Conservation (phyloP, 2,329 filamentous ascomycete genomes). For the Cercospora sp. region DNA sequence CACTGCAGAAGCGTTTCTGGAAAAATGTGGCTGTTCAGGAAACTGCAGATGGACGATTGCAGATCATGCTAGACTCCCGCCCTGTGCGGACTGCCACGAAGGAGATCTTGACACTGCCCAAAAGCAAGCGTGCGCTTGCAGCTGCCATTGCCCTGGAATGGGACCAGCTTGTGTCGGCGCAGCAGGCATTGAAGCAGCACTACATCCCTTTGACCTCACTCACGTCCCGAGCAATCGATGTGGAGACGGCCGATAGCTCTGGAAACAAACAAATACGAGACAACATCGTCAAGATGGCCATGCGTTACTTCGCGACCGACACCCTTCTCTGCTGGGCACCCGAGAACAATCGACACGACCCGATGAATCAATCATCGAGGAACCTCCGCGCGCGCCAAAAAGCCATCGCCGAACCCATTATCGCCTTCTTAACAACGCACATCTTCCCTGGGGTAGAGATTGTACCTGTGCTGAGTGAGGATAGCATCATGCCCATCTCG, state of each 20-base stretch:
- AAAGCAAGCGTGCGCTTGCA: constrained; percentile 76
- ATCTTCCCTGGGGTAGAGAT: constrained; percentile 86
- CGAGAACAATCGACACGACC: constrained; percentile 52
- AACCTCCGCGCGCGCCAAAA: constrained; percentile 70
- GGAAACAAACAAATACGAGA: constrained; percentile 57
- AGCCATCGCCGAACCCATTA: constrained; percentile 66
- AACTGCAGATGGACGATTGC: constrained; percentile 59
- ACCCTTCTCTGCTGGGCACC: constrained; percentile 88
- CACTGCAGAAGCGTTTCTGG: constrained; percentile 80
- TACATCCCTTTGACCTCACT: constrained; percentile 88
- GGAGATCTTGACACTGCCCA: constrained; percentile 68
- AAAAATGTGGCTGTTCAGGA: constrained; percentile 73
- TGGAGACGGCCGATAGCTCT: constrained; percentile 64
- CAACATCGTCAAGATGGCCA: constrained; percentile 65
- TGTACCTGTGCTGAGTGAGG: constrained; percentile 73
- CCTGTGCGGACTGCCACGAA: constrained; percentile 78
- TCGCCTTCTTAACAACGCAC: constrained; percentile 66
- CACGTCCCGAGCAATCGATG: constrained; percentile 78
- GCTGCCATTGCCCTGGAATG: constrained; percentile 87
- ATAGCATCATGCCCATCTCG: constrained; percentile 71
- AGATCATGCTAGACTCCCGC: constrained; percentile 74
- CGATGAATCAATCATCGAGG: constrained; percentile 30
- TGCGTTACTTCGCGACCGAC: constrained; percentile 90
- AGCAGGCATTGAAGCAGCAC: constrained; percentile 82
- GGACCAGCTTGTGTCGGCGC: constrained; percentile 78